phyloP scores from a whole-genome alignment of 495 filamentous ascomycete species.

The Tuber borchii region DNA sequence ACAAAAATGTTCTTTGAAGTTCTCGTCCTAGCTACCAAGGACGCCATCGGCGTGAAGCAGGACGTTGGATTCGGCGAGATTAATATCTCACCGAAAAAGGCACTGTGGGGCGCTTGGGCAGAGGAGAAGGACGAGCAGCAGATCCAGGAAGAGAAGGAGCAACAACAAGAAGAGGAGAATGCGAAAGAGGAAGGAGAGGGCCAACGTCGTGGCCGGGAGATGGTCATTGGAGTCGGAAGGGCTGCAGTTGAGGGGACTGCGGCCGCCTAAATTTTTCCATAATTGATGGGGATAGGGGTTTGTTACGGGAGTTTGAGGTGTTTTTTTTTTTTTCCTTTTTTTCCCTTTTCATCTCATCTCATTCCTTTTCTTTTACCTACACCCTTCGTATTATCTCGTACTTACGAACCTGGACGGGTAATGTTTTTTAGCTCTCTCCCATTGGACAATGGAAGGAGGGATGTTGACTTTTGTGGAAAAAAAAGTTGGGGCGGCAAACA shows the following conservation, averaged over 20 bases:
- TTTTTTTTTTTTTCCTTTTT: conserved; percentile 8
- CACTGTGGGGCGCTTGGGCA: conserved; percentile 92
- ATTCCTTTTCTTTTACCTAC: background rate
- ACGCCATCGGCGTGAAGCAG: conserved; percentile 96
- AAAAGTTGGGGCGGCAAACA: background rate
- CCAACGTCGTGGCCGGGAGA: conserved; percentile 18
- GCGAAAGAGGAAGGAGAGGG: conserved; percentile 25
- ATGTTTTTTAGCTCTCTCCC: background rate
- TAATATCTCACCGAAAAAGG: conserved; percentile 75
- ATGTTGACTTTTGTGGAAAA: conserved; percentile 12
- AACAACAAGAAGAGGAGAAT: conserved; percentile 33
- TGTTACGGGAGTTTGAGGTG: conserved; percentile 25
- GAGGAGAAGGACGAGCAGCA: conserved; percentile 68
- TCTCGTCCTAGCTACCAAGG: conserved; percentile 91
- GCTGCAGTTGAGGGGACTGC: conserved; percentile 22
- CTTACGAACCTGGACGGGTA: conserved; percentile 1
- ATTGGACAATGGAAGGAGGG: background rate
- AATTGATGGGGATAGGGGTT: conserved; percentile 4
- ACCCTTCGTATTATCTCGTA: background rate
- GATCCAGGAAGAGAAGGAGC: conserved; percentile 46
- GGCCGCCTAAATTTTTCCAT: conserved; percentile 16
- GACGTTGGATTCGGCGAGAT: conserved; percentile 56
- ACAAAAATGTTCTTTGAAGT: conserved; percentile 99
- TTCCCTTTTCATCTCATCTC: conserved; percentile 12
- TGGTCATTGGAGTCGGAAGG: conserved; percentile 33